These are phyloP conservation scores for Podosphaera leucotricha DNA, from an alignment of 2,329 filamentous ascomycete species.

Conservation along the genomic window DNA sequence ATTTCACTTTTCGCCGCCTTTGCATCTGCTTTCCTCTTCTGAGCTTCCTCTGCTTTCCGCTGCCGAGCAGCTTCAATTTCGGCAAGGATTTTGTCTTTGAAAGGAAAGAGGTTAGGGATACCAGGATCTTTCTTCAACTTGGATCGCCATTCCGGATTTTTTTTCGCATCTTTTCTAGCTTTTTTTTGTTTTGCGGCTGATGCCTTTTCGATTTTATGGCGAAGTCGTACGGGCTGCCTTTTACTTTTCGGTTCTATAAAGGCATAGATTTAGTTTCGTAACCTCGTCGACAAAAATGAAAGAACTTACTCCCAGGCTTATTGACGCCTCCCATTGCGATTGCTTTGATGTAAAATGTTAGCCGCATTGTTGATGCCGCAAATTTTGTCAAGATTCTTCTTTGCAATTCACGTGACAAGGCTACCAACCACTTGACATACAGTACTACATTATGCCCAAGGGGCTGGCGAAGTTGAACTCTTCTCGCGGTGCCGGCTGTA, in stretches of 20 bases:
- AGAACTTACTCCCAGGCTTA: conserved; percentile 16
- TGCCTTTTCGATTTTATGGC: conserved; percentile 90
- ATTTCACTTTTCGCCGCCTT: conserved; percentile 38
- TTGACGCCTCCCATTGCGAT: conserved; percentile 14
- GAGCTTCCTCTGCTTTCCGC: conserved; percentile 57
- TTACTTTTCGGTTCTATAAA: conserved; percentile 75
- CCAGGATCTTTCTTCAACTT: conserved; percentile 94
- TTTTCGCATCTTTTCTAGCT: conserved; percentile 67
- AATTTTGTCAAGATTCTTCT: too few relatives aligned
- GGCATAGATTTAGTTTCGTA: conserved; percentile 1
- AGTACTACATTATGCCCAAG: too few relatives aligned
- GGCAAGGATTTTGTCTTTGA: conserved; percentile 83
- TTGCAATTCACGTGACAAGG: too few relatives aligned
- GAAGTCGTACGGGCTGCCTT: conserved; percentile 66
- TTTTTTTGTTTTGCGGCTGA: conserved; percentile 81
- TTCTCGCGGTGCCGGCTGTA: too few relatives aligned
- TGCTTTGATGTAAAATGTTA: neutral
- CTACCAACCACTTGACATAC: too few relatives aligned
- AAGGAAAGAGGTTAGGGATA: conserved; percentile 91
- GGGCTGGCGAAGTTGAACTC: too few relatives aligned
- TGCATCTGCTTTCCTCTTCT: conserved; percentile 45
- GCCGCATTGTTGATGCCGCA: too few relatives aligned
- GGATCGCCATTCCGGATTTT: conserved; percentile 92
- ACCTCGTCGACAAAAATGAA: conserved; percentile 2
- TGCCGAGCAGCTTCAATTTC: conserved; percentile 81